Base-by-base conservation (phyloP, 495 filamentous ascomycete species). In the Neurospora sp. region DNA sequence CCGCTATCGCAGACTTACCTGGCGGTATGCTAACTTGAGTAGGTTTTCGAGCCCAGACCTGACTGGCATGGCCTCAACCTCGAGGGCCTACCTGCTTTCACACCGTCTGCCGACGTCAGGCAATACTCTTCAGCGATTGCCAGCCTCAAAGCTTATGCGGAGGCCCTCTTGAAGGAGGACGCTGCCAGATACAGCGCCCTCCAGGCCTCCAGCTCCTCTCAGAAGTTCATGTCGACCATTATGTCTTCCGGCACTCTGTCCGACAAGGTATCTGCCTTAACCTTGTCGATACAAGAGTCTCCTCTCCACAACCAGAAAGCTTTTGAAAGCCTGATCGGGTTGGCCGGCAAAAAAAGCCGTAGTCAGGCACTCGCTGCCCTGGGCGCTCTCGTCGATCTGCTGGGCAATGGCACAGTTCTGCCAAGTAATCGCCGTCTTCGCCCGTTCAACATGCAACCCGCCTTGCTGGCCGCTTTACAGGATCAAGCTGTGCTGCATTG, bases 231-330 rank as follows among this genome's bases (percentile, higher is more conserved):
- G 84, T 92, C 92, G 2, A 96, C 94, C 6, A 97, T 99, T 80
- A 98, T 99, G 96, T 84, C 94, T 18, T 94, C 94, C 2, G 96
- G 96, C 83, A 99, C 96, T 9, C 87, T 97, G 70, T 96, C 94
- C 41, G 96, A 99, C 82, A 98, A 97, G 81, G 92, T 98, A 39
- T 98, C 96, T 3, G 96, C 96, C 7, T 83, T 98, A 76, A 99
- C 96, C 2, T 85, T 99, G 68, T 91, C 94, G 35, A 91, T 97
- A 16, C 96, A 99, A 83, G 96, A 98, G 79, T 98, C 96, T 4
- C 96, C 96, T 6, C 82, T 98, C 68, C 96, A 99, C 77, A 97
- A 93, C 69, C 91, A 88, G 70, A 96, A 95, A 75, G 90, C 93
- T 10, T 88, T 98, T 71, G 94, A 97, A 75, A 93, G 86, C 71